Conservation (phyloP, 2,329 filamentous ascomycete species). For the Pestalotiopsis sp. region DNA sequence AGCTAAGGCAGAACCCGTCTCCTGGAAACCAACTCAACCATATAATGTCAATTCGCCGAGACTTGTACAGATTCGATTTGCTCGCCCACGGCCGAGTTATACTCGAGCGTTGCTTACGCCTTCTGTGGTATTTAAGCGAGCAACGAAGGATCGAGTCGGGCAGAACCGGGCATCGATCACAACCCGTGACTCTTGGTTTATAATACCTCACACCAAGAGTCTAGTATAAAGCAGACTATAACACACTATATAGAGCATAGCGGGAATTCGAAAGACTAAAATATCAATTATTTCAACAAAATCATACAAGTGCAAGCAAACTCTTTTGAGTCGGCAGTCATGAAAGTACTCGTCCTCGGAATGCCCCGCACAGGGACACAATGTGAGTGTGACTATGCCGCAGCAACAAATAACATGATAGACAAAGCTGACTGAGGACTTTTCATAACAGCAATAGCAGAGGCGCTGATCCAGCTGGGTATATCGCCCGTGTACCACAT, state of each 20-base stretch:
- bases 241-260: neutral
- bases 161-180: neutral
- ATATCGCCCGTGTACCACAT: conserved; percentile 36
- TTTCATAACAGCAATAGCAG: conserved; percentile 26
- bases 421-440: neutral
- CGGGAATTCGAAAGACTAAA: neutral
- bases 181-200: neutral
- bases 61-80: neutral
- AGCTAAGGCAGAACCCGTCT: too few species aligned
- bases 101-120: neutral
- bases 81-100: conserved; percentile 10
- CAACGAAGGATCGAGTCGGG: neutral
- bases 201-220: neutral
- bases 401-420: neutral
- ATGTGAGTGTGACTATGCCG: conserved; percentile 23
- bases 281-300: neutral
- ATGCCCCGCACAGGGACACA: conserved; percentile 35
- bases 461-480: conserved; percentile 31
- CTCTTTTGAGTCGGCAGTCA: conserved; percentile 1
- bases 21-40: too few species aligned
- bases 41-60: too few species aligned
- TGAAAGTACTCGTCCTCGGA: conserved; percentile 37
- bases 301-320: neutral
- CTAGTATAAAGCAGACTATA: neutral
- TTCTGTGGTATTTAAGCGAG: neutral